phyloP scores from a whole-genome alignment of 164 flowering plant species.

The Macadamia integrifolia region DNA sequence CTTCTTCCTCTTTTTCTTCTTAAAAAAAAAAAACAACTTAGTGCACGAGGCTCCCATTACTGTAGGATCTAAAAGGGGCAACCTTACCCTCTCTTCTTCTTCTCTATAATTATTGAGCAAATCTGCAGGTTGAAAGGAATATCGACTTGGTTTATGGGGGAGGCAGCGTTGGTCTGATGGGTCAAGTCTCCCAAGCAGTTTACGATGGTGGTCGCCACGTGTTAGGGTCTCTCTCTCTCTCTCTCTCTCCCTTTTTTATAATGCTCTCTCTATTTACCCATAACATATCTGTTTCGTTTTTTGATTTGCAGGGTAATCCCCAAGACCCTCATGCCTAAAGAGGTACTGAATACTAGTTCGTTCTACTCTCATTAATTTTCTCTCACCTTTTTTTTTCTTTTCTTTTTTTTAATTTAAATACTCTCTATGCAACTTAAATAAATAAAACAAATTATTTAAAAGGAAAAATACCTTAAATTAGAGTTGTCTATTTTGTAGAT shows the following conservation, averaged over 20 bases:
- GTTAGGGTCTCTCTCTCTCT: conserved; percentile 38
- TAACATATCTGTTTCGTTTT: not conserved
- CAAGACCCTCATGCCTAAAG: conserved; percentile 70
- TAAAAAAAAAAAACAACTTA: too few relatives aligned
- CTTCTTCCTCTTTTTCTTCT: not conserved
- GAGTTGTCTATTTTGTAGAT: too few relatives aligned
- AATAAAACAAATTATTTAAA: not conserved
- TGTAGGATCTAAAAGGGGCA: too few relatives aligned
- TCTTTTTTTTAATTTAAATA: not conserved
- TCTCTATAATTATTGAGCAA: conserved; percentile 15
- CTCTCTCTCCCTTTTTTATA: not conserved
- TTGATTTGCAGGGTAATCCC: conserved; percentile 56
- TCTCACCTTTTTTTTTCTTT: too few relatives aligned
- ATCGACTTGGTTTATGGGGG: conserved; percentile 82
- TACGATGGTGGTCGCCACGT: conserved; percentile 83
- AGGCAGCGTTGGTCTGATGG: conserved; percentile 77
- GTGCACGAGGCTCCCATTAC: too few relatives aligned
- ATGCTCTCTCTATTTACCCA: not conserved
- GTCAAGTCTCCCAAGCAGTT: conserved; percentile 76
- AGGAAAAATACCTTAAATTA: too few relatives aligned
- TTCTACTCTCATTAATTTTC: too few relatives aligned
- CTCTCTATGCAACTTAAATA: not conserved
- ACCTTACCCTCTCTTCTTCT: not conserved
- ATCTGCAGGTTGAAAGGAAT: conserved; percentile 43
- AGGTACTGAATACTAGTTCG: conserved; percentile 31